Evolutionary conservation across 2,329 filamentous ascomycete genomes (phyloP).

Genomic region (Claviceps africana): DNA sequence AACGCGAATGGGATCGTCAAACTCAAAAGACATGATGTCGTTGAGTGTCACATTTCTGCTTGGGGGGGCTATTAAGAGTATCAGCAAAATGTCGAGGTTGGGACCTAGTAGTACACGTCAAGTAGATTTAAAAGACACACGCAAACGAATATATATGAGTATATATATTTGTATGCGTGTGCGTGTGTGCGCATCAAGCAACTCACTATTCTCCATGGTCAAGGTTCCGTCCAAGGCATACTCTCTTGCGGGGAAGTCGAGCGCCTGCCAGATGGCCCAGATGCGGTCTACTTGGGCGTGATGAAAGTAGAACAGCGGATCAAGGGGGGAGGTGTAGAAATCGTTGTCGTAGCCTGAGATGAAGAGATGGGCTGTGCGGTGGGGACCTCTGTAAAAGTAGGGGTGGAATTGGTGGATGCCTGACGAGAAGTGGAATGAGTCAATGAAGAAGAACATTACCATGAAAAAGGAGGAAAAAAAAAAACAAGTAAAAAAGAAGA

Average conservation of each 20-base stretch:
- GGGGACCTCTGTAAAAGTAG: background rate
- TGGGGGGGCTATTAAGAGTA: background rate
- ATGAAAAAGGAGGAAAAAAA: too few species aligned
- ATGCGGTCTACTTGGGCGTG: constrained; percentile 4
- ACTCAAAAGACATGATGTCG: background rate
- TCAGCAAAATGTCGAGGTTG: background rate
- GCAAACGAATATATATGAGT: too few species aligned
- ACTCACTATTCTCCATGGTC: constrained; percentile 3
- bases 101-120: background rate
- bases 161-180: too few species aligned
- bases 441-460: background rate
- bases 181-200: background rate
- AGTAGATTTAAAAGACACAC: too few species aligned
- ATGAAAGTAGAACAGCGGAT: constrained; percentile 4
- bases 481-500: background rate
- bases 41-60: background rate
- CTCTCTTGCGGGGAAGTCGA: background rate
- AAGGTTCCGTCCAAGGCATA: constrained; percentile 1
- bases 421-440: background rate
- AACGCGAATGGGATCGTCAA: background rate
- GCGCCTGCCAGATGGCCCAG: constrained; percentile 6
- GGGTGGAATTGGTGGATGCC: constrained; percentile 2
- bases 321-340: constrained; percentile 3
- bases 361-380: background rate
- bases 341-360: constrained; percentile 4